Evolutionary conservation across 768 basidiomycete species (phyloP).

Genomic region (Tricholoma saponaceum): DNA sequence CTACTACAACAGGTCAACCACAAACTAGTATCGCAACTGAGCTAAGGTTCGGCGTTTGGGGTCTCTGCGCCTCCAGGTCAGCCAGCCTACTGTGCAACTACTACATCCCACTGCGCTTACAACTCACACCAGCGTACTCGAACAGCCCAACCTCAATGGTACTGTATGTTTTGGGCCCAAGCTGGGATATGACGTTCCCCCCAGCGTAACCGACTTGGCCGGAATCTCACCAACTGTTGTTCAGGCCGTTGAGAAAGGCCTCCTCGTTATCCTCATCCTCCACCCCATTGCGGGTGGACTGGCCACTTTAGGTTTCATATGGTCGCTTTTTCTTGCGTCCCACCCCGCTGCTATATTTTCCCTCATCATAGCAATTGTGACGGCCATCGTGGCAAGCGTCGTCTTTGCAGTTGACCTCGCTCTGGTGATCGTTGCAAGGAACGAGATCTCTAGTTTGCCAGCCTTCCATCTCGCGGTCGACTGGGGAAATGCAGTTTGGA

Average conservation of each 20-base stretch:
- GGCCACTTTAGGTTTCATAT: slow-evolving; percentile 47
- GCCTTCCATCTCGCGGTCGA: slow-evolving; percentile 39
- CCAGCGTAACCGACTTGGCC: slow-evolving; percentile 33
- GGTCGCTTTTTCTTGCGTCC: slow-evolving; percentile 56
- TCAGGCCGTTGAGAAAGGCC: slow-evolving; percentile 42
- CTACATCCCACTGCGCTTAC: background rate
- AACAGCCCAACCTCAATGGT: slow-evolving; percentile 35
- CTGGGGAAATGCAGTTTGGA: slow-evolving; percentile 73
- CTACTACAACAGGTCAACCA: slow-evolving; percentile 27
- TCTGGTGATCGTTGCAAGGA: slow-evolving; percentile 48
- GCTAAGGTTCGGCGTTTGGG: slow-evolving; percentile 80
- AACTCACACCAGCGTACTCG: background rate
- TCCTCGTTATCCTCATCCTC: slow-evolving; percentile 57
- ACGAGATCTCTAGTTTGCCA: slow-evolving; percentile 35
- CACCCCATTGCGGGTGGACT: slow-evolving; percentile 66
- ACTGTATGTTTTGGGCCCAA: slow-evolving; percentile 57
- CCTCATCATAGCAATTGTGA: slow-evolving; percentile 53
- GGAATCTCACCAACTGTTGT: slow-evolving; percentile 43
- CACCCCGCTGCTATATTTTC: slow-evolving; percentile 52
- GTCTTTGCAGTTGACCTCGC: slow-evolving; percentile 63
- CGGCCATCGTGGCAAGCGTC: slow-evolving; percentile 49
- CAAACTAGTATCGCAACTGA: slow-evolving; percentile 52
- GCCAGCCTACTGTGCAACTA: slow-evolving; percentile 18
- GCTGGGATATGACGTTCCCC: slow-evolving; percentile 68
- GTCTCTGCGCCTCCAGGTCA: slow-evolving; percentile 55